Evolutionary conservation across 1,284 basidiomycete genomes (phyloP).

Genomic region (Cryptococcus hybrid): DNA sequence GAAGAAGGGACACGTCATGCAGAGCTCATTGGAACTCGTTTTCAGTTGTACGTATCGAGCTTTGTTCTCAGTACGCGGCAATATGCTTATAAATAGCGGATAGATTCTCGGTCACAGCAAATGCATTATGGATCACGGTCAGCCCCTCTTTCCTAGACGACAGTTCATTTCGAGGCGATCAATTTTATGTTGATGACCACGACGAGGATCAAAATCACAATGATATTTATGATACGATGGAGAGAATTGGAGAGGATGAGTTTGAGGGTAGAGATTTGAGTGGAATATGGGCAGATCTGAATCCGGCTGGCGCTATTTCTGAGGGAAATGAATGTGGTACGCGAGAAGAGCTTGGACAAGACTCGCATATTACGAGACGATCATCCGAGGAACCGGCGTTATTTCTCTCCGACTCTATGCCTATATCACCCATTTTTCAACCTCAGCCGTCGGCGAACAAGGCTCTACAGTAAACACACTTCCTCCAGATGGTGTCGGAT

Average conservation of each 20-base stretch:
- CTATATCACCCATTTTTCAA: background rate
- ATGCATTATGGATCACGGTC: conserved; percentile 37
- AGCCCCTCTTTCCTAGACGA: conserved; percentile 44
- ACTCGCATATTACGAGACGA: background rate
- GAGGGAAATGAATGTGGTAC: conserved; percentile 10
- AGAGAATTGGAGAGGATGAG: conserved; percentile 18
- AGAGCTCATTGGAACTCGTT: conserved; percentile 47
- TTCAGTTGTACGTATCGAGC: conserved; percentile 42
- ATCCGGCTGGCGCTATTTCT: background rate
- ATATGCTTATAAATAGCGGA: background rate
- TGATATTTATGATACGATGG: conserved; percentile 11
- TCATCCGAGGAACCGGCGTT: conserved; percentile 11
- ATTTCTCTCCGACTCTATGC: conserved; percentile 8
- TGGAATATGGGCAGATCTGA: background rate
- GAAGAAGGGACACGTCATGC: conserved; percentile 27
- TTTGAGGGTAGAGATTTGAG: conserved; percentile 3
- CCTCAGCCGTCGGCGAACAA: background rate
- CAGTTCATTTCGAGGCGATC: conserved; percentile 7
- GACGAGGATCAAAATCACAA: background rate
- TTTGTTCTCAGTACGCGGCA: background rate
- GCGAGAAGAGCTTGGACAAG: conserved; percentile 21
- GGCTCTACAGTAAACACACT: background rate
- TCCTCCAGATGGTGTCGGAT: background rate
- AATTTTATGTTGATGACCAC: background rate
- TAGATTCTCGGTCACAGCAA: conserved; percentile 49